Base-by-base conservation (phyloP, 2,329 filamentous ascomycete species). In the Colletotrichum somersetense region DNA sequence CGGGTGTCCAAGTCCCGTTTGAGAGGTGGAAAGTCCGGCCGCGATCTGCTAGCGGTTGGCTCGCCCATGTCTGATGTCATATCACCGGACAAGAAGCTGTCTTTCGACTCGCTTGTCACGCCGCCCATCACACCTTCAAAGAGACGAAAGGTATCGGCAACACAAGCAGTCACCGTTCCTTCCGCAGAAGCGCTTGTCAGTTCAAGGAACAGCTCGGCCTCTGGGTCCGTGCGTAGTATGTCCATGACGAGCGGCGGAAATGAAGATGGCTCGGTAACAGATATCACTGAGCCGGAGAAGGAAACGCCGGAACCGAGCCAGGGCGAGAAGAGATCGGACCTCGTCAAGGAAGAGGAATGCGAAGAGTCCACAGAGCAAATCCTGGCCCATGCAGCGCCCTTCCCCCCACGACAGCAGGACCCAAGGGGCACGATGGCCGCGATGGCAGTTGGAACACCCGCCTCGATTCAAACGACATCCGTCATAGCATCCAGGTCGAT, bases 91-190 rank as follows among this genome's bases (percentile, higher is more conserved):
- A 70, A 75, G 12, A 89, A 86, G 76, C 80, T 84, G 23, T 81
- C 83, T 0, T 76, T 79, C 6, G 84, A 85, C 42, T 80, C 79
- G 5, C 79, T 89, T 6, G 84, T 84, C 1, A 88, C 88, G 5
- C 88, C 88, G 0, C 88, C 88, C 0, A 80, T 86, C 16, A 90
- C 88, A 0, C 88, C 88, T 0, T 81, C 86, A 0, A 90, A 90
- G 76, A 84, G 81, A 69, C 79, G 82, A 16, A 88, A 86, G 76
- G 79, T 78, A 5, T 75, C 75, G 1, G 75, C 78, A 5, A 80
- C 79, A 55, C 78, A 80, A 7, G 46, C 58, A 48, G 40, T 38
- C 35, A 62, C 55, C n/a, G 59, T 12, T 20, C 40, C 66, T 26
- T 23, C 48, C 8, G 71, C 1, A 38, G 35, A 62, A 38, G 78